phyloP scores from a whole-genome alignment of 139 green algal species.

The Tetraselmis striata region DNA sequence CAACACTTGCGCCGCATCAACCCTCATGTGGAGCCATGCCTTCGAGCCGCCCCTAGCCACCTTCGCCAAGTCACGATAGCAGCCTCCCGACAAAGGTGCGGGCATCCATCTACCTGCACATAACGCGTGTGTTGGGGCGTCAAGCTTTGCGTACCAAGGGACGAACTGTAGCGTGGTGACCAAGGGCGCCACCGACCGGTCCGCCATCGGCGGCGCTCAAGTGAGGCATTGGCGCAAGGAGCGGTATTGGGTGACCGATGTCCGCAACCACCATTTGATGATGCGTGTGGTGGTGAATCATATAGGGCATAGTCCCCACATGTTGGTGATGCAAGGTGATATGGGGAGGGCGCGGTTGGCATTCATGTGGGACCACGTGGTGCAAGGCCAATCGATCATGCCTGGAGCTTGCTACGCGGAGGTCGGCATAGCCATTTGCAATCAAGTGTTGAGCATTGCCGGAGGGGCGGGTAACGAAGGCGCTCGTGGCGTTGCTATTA shows the following conservation, averaged over 20 bases:
- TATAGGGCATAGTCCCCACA: no score
- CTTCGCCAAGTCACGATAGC: no score
- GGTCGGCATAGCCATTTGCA: background rate
- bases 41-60: background rate
- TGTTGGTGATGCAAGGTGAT: background rate
- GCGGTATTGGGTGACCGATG: background rate
- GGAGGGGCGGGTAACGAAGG: no score
- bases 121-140: background rate
- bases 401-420: slow-evolving; percentile 9
- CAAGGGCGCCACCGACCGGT: background rate
- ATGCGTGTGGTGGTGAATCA: no score
- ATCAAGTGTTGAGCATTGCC: no score
- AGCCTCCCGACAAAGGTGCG: background rate
- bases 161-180: background rate
- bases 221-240: background rate
- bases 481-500: no score
- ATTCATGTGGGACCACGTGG: slow-evolving; percentile 63
- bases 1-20: slow-evolving; percentile 49
- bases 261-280: background rate
- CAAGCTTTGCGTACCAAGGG: background rate
- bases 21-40: slow-evolving; percentile 29
- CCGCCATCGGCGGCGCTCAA: background rate
- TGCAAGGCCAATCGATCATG: slow-evolving; percentile 10
- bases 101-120: background rate
- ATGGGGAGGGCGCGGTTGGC: slow-evolving; percentile 7